Evolutionary conservation across 495 filamentous ascomycete species (phyloP), one percentile per base, ranked within the genome.

Genomic region (Bacidia rubella): DNA sequence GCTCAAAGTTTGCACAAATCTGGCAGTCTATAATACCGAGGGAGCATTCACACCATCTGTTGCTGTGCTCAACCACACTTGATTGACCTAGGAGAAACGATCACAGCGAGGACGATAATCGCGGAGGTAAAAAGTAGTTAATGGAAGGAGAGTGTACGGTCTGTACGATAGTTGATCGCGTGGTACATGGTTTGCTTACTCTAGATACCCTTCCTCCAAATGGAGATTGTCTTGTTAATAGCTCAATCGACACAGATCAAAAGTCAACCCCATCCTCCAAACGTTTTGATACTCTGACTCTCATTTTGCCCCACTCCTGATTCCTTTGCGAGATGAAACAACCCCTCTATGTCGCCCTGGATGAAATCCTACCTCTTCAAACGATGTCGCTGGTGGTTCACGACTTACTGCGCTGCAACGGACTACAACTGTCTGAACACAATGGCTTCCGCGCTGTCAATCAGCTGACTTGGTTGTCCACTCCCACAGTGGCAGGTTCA

Each of bases 131-230:
- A 44, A 9, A 17, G 41, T 44, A 9, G 41, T 7, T 9, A 17
- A 44, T 44, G 41, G 15, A 44, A 44, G 19, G 19, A 20, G 17
- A 22, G 9, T 9, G 20, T 9, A 17, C 41, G 41, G 41, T 44
- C 15, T 44, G 41, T 44, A 44, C 17, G 41, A 44, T 35, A 35
- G 15, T 7, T 35, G 29, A 7, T 17, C 19, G 20, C 41, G 7
- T 22, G 7, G 41, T 17, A 9, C 19, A 20, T 44, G 7, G 19
- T 17, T 44, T 22, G 15, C 41, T n/a, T n/a, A 17, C 41, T 44
- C 20, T 44, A 44, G 41, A 44, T 44, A 44, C 41, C 41, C 41
- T 44, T 44, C 17, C 41, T 44, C 41, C 41, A 22, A 44, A 9
- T 9, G 12, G 15, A 22, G 41, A 17, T n/a, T 44, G 20, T 44